Evolutionary conservation across 1,139 yeast genomes (phyloP).

Genomic region (Hansenula lynferdii): DNA sequence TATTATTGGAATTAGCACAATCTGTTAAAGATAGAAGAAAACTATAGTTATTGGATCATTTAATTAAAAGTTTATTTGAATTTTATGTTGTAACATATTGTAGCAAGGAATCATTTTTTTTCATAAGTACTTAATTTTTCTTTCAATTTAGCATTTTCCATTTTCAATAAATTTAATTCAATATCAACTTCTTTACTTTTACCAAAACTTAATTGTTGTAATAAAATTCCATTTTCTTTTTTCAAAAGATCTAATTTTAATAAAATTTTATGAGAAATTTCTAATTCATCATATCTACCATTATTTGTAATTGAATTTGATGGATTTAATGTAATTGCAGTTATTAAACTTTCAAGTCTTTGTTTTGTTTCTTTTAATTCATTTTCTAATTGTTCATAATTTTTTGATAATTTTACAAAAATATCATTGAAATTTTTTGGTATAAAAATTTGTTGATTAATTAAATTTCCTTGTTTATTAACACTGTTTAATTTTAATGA

Average conservation of each 20-base stretch:
- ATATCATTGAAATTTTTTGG: conserved; percentile 18
- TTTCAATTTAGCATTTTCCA: conserved; percentile 42
- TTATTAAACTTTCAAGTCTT: conserved; percentile 59
- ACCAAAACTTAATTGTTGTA: conserved; percentile 68
- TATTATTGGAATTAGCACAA: conserved; percentile 64
- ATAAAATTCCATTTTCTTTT: conserved; percentile 66
- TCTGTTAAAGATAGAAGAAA: conserved; percentile 77
- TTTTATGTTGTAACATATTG: too few species aligned
- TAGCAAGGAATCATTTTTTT: background rate
- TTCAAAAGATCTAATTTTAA: conserved; percentile 57
- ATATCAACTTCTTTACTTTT: conserved; percentile 66
- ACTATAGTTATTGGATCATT: conserved; percentile 3
- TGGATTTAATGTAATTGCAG: conserved; percentile 46
- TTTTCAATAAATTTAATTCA: conserved; percentile 57
- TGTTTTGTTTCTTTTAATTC: conserved; percentile 58
- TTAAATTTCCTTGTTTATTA: background rate
- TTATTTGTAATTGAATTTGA: conserved; percentile 35
- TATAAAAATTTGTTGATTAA: conserved; percentile 4
- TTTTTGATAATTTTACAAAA: conserved; percentile 15
- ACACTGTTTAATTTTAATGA: conserved; percentile 1
- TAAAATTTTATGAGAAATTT: conserved; percentile 71
- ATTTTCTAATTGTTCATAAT: conserved; percentile 26
- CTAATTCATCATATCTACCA: conserved; percentile 69
- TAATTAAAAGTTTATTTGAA: too few species aligned
- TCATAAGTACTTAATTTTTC: conserved; percentile 27